Percentiles rank a stretch among this genome's conserved stretches.
Evolutionary conservation across 768 basidiomycete species (phyloP).

Genomic region (Butyriboletus loyo): DNA sequence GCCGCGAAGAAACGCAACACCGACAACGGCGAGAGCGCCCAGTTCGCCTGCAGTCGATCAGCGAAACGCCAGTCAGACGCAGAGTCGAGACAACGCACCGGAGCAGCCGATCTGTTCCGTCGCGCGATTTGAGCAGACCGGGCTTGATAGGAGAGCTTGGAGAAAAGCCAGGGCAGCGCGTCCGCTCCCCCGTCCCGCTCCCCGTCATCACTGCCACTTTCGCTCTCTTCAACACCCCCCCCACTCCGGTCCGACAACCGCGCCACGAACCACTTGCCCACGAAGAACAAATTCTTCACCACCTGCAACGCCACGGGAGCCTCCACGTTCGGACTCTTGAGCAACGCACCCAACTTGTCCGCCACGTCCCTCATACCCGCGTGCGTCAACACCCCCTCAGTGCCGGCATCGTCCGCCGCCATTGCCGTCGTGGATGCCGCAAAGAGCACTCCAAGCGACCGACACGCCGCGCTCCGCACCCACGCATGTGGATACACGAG

Average conservation of each 20-base stretch:
- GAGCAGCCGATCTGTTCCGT: conserved; percentile 47
- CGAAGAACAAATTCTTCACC: conserved; percentile 89
- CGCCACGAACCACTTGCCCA: conserved; percentile 78
- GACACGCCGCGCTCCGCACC: conserved; percentile 81
- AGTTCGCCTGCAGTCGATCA: conserved; percentile 70
- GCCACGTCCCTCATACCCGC: conserved; percentile 66
- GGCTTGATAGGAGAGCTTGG: conserved; percentile 85
- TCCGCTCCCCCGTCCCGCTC: conserved; percentile 33
- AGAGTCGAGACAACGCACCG: too few species aligned
- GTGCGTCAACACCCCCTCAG: conserved; percentile 47
- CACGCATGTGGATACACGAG: conserved; percentile 91
- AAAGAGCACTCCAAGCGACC: conserved; percentile 73
- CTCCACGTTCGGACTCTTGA: conserved; percentile 80
- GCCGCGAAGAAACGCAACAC: conserved; percentile 93
- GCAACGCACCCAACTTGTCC: conserved; percentile 67
- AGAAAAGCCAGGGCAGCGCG: conserved; percentile 90
- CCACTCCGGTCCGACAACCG: conserved; percentile 30
- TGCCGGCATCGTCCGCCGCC: background rate
- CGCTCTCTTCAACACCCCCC: conserved; percentile 18
- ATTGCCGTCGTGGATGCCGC: conserved; percentile 41
- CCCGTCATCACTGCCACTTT: background rate
- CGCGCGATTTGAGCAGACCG: conserved; percentile 72
- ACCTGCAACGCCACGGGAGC: conserved; percentile 73
- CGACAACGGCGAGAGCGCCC: conserved; percentile 78
- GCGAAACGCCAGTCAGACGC: too few species aligned